Percentiles rank a stretch among this genome's conserved stretches.
Conservation (phyloP, 495 filamentous ascomycete species). For the Hypoxylon lenormandii region DNA sequence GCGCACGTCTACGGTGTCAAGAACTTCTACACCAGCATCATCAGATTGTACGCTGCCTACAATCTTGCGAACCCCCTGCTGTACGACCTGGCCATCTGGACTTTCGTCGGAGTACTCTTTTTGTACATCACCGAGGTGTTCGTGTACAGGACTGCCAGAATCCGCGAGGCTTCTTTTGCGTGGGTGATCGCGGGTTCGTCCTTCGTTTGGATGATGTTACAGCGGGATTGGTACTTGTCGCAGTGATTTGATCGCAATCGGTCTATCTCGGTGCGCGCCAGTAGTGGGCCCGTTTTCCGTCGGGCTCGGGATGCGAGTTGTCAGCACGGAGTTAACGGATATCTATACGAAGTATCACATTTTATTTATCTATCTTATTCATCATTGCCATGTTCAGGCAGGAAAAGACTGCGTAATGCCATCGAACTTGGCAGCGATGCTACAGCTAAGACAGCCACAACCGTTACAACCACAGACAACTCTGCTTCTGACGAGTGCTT, state of each 20-base stretch:
- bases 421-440: neutral
- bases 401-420: constrained; percentile 1
- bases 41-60: constrained; percentile 52
- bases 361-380: no score
- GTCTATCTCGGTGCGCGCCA: constrained; percentile 2
- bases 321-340: constrained; percentile 30
- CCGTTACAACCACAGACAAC: neutral
- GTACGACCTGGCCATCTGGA: constrained; percentile 49
- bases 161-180: constrained; percentile 42
- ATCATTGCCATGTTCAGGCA: no score
- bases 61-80: constrained; percentile 48
- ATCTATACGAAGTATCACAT: no score
- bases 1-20: constrained; percentile 53
- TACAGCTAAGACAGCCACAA: neutral
- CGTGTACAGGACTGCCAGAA: constrained; percentile 42
- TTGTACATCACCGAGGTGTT: constrained; percentile 48
- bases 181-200: constrained; percentile 34
- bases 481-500: constrained; percentile 3
- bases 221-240: constrained; percentile 50
- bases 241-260: constrained; percentile 9
- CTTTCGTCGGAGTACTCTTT: constrained; percentile 49
- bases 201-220: constrained; percentile 50
- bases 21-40: constrained; percentile 51
- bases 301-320: constrained; percentile 4
- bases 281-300: neutral